phyloP scores from a whole-genome alignment of 805 yeast genomes.

The Priceomyces medius region DNA sequence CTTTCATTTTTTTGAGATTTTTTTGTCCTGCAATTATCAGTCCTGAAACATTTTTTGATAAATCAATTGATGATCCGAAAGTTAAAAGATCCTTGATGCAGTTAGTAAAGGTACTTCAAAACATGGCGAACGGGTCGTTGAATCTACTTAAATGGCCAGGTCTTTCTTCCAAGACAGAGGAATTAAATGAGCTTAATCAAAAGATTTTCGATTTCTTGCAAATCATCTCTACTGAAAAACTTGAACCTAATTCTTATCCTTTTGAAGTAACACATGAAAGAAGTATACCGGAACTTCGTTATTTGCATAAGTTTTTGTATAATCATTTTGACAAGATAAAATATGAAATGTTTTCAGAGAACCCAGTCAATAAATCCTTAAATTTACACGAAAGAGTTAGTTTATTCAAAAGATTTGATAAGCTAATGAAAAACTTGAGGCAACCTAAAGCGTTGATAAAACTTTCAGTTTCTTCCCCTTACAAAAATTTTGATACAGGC shows the following conservation, averaged over 20 bases:
- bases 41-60: constrained; percentile 61
- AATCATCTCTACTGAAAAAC: constrained; percentile 19
- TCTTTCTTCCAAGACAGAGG: constrained; percentile 40
- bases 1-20: constrained; percentile 79
- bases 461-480: constrained; percentile 54
- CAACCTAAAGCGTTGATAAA: constrained; percentile 57
- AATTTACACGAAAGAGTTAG: constrained; percentile 22
- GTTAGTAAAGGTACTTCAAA: constrained; percentile 80
- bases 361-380: constrained; percentile 14
- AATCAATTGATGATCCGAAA: constrained; percentile 26
- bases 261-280: constrained; percentile 22
- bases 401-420: constrained; percentile 44
- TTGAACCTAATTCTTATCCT: constrained; percentile 20
- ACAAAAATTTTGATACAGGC: constrained; percentile 40
- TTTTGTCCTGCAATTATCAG: constrained; percentile 90
- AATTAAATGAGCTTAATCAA: constrained; percentile 28
- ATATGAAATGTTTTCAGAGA: constrained; percentile 24
- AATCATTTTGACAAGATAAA: constrained; percentile 33
- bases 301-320: constrained; percentile 41
- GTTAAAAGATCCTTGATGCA: constrained; percentile 69
- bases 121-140: constrained; percentile 80
- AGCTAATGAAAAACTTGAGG: constrained; percentile 49
- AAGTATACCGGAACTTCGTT: constrained; percentile 39
- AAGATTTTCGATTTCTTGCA: constrained; percentile 30
- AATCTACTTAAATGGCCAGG: constrained; percentile 64